These are phyloP conservation scores for Paramyrothecium roridum DNA, from an alignment of 2,329 filamentous ascomycete species.

Conservation along the genomic window DNA sequence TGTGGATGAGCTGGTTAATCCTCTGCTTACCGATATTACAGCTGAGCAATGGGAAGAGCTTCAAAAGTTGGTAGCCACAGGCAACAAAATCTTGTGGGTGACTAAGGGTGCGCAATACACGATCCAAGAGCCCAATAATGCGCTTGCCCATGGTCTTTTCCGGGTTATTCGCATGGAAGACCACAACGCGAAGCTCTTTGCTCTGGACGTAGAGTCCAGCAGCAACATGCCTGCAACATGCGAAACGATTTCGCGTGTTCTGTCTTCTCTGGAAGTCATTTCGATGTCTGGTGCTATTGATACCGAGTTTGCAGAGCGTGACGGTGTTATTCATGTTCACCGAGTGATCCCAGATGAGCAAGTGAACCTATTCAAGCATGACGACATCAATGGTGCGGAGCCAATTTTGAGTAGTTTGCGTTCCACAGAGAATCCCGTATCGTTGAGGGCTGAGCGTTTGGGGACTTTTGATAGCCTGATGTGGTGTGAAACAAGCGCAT, in stretches of 20 bases:
- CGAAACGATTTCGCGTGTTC: neutral
- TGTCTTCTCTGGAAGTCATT: too few species aligned
- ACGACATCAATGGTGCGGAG: too few species aligned
- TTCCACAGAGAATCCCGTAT: too few species aligned
- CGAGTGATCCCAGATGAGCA: too few species aligned
- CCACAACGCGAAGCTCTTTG: neutral
- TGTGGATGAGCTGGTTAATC: neutral
- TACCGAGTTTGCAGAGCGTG: too few species aligned
- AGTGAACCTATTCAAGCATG: too few species aligned
- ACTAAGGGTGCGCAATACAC: neutral
- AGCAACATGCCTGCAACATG: neutral
- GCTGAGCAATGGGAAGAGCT: neutral
- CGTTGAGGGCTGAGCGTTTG: too few species aligned
- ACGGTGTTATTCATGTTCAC: too few species aligned
- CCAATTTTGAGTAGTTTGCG: too few species aligned
- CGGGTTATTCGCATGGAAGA: neutral
- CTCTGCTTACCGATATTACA: neutral
- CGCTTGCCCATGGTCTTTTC: neutral
- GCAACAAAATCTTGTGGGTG: neutral
- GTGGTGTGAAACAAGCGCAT: neutral
- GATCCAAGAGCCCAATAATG: neutral
- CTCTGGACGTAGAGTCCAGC: neutral
- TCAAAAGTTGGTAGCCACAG: neutral
- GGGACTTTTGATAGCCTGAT: too few species aligned
- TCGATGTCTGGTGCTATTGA: too few species aligned